Conservation (phyloP, 208 protist species). For the Novymonas esmeraldas region DNA sequence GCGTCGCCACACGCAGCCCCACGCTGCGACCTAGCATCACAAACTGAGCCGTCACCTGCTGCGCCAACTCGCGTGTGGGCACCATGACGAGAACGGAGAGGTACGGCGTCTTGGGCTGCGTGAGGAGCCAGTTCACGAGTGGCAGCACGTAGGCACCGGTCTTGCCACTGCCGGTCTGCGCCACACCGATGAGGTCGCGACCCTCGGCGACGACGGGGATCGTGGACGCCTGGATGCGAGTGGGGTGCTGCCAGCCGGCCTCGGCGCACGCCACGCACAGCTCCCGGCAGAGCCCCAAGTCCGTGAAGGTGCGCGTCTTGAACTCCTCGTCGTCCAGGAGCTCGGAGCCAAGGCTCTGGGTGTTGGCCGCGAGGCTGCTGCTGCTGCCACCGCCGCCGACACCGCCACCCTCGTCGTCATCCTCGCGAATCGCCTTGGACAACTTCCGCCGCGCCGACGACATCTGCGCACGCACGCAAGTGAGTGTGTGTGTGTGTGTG, state of each 20-base stretch:
- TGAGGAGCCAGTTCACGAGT: slow-evolving; percentile 97
- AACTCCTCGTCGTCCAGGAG: slow-evolving; percentile 89
- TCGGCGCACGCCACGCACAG: slow-evolving; percentile 90
- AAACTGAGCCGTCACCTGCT: slow-evolving; percentile 97
- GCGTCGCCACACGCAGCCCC: slow-evolving; percentile 85
- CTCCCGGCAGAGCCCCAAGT: slow-evolving; percentile 92
- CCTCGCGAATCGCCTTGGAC: slow-evolving; percentile 31
- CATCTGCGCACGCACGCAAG: slow-evolving; percentile 11
- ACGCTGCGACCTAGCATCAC: slow-evolving; percentile 90
- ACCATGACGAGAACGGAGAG: slow-evolving; percentile 95
- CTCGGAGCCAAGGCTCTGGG: slow-evolving; percentile 66
- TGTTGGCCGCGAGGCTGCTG: slow-evolving; percentile 4
- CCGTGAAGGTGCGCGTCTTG: slow-evolving; percentile 79
- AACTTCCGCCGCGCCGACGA: slow-evolving; percentile 34
- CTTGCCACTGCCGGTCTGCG: slow-evolving; percentile 99
- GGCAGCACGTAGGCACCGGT: slow-evolving; percentile 99
- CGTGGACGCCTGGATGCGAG: slow-evolving; percentile 95
- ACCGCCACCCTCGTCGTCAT: slow-evolving; percentile 28
- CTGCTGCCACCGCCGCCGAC: neutral
- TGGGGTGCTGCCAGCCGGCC: slow-evolving; percentile 93
- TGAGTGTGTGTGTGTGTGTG: neutral
- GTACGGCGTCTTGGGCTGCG: slow-evolving; percentile 87
- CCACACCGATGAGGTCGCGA: slow-evolving; percentile 96
- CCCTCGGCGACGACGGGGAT: slow-evolving; percentile 94
- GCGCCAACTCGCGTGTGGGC: slow-evolving; percentile 98